Base-by-base conservation (phyloP, 2,329 filamentous ascomycete species). In the Cladosporium phlei region DNA sequence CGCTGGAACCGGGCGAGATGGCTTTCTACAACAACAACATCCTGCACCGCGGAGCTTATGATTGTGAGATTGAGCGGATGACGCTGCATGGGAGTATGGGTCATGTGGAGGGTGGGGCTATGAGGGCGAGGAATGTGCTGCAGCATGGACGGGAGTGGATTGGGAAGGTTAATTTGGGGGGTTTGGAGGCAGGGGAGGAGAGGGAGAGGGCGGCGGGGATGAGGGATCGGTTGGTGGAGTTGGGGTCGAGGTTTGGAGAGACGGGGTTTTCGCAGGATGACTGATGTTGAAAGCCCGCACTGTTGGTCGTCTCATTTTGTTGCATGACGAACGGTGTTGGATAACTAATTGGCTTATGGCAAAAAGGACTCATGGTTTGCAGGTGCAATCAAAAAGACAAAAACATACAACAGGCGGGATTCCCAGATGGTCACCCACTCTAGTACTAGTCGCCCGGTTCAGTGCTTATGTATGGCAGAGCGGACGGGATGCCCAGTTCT, bases 1-100 rank as follows among this genome's bases (percentile, higher is more conserved):
- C 71, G 60, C 70, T 94, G 51, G 69, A 77, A 52, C 76, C 87
- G 0, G 88, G 88, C 0, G 88, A 95, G 66, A 80, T 85, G 12
- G 86, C 86, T 32, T 95, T 95, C 59, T 95, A 95, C 62, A 82
- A 95, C 65, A 94, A 90, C 61, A 94, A 95, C 64, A 94, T 95
- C 53, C 64, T 94, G 52, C 85, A 88, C 59, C 71, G 85, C 3
- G 85, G 85, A 1, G 78, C 79, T 21, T 89, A 88, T 63, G 69
- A 75, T 53, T 66, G 68, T 10, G 57, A 29, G 1, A 76, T 70
- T 55, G 82, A 87, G 67, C 69, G 85, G 8, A 44, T 48, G 45
- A 48, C 49, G 22, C 29, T 51, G 28, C 49, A 51, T 27, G 51
- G 51, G 3, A 50, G 48, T 22, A 51, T 52, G 27, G 51, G 51